A percentile compares a stretch with the other conserved stretches of the same genome.
These are phyloP conservation scores for Rhynchospora pubera DNA, from an alignment of 176 grass and related monocot species.

Conservation along the genomic window DNA sequence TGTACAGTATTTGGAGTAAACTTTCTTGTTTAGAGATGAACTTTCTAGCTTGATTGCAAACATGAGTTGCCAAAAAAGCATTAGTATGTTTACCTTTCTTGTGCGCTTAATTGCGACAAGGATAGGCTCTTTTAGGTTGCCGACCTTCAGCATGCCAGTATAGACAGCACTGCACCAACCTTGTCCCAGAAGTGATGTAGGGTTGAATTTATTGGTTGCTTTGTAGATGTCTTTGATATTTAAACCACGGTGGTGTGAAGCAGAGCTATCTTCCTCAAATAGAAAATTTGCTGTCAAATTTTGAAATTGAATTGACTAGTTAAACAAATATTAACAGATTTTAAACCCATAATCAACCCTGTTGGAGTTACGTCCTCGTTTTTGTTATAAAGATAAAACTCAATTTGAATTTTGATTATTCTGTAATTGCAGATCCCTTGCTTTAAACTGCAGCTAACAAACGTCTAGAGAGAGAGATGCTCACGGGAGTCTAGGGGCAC, in stretches of 20 bases:
- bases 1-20: background rate
- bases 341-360: background rate
- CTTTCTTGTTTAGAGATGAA: background rate
- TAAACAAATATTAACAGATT: background rate
- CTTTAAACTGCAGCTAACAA: too few species aligned
- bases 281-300: background rate
- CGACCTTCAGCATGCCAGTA: background rate
- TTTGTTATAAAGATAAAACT: background rate
- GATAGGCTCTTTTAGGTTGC: background rate
- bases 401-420: background rate
- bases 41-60: background rate
- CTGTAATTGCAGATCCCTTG: background rate
- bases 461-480: background rate
- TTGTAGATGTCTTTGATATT: background rate
- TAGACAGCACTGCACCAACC: conserved; percentile 6
- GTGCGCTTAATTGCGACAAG: conserved; percentile 4
- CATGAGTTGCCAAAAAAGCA: background rate
- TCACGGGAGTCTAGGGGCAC: background rate
- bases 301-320: background rate
- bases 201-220: background rate
- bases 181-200: conserved; percentile 1
- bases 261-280: background rate
- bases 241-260: background rate
- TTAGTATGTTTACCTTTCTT: background rate
- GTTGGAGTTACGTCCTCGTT: background rate